Base-by-base conservation (phyloP, 2,329 filamentous ascomycete species). In the Neodidymelliopsis sp. region DNA sequence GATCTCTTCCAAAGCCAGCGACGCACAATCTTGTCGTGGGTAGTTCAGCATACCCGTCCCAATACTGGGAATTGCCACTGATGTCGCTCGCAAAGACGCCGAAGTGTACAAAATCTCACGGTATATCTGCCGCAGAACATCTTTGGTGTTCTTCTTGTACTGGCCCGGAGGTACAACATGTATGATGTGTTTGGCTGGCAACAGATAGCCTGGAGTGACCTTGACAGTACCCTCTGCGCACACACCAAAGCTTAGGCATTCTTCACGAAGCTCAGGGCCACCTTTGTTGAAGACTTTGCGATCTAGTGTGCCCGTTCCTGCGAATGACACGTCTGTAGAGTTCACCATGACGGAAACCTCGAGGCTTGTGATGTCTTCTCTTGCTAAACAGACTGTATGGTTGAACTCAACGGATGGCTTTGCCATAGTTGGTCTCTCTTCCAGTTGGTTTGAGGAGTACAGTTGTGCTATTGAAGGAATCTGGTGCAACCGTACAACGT, bases 261-360 rank as follows among this genome's bases (percentile, higher is more conserved):
- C 60, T 22, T 63, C 44, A 4, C 56, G 53, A 43, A 73, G 43
- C 6, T 55, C 48, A 11, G 46, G 24, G 1, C 70, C 70, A 4
- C 62, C 69, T 45, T 64, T 66, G 33, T 49, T 54, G 43, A 70
- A 69, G n/a, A 73, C 46, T 7, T 49, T 63, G 6, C 60, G 57
- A 46, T 70, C 64, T 2, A 73, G 50, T 25, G 60, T 64, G 3
- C 70, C 67, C 50, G 63, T 61, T 0, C 67, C 62, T 4, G 50
- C 36, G 37, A 72, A 70, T 2, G 35, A 39, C 1, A 20, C 13
- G 12, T 70, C 62, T 0, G 70, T 71, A 3, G 63, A 67, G 29
- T 67, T 72, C 15, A 71, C 67, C 28, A 72, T 60, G 6, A 67
- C 53, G 31, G 71, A 67, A 8, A 66, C 65, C 6, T 66, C 62